These are phyloP conservation scores for Davidsoniella eucalypti DNA, from an alignment of 2,329 filamentous ascomycete species.

Conservation along the genomic window DNA sequence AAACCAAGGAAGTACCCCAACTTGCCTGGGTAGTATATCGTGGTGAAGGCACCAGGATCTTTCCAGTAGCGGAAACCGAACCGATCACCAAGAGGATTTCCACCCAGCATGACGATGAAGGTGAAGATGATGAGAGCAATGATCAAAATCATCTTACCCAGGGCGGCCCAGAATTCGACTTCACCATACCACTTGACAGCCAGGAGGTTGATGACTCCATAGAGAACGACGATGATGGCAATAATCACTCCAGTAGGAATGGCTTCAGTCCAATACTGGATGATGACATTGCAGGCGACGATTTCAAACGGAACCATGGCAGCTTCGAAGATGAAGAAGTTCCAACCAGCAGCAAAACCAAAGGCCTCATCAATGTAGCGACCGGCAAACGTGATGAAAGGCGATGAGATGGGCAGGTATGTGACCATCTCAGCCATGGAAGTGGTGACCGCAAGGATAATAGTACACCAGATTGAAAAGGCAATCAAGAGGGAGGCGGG, in stretches of 20 bases:
- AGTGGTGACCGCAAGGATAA: constrained; percentile 43
- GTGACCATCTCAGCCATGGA: constrained; percentile 62
- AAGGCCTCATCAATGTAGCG: constrained; percentile 62
- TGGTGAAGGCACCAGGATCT: constrained; percentile 52
- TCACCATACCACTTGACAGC: constrained; percentile 62
- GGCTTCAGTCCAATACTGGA: constrained; percentile 45
- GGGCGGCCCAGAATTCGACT: constrained; percentile 58
- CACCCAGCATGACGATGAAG: constrained; percentile 69
- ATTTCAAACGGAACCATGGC: constrained; percentile 52
- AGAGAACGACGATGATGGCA: constrained; percentile 31
- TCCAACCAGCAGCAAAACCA: constrained; percentile 56
- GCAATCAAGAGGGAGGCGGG: constrained; percentile 42
- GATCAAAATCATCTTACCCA: constrained; percentile 57
- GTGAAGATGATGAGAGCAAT: constrained; percentile 59
- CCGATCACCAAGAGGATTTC: constrained; percentile 54
- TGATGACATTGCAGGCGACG: constrained; percentile 45
- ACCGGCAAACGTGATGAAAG: constrained; percentile 63
- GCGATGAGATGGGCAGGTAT: constrained; percentile 58
- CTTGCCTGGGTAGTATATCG: constrained; percentile 44
- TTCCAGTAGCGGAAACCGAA: constrained; percentile 57
- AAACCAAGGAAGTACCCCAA: constrained; percentile 65
- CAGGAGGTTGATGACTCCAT: constrained; percentile 48
- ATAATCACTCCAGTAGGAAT: constrained; percentile 46
- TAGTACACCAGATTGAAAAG: constrained; percentile 43
- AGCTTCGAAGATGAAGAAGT: constrained; percentile 57